Evolutionary conservation across 1,284 basidiomycete genomes (phyloP), one percentile per base, ranked within the genome.

Genomic region (Fomes fomentarius): DNA sequence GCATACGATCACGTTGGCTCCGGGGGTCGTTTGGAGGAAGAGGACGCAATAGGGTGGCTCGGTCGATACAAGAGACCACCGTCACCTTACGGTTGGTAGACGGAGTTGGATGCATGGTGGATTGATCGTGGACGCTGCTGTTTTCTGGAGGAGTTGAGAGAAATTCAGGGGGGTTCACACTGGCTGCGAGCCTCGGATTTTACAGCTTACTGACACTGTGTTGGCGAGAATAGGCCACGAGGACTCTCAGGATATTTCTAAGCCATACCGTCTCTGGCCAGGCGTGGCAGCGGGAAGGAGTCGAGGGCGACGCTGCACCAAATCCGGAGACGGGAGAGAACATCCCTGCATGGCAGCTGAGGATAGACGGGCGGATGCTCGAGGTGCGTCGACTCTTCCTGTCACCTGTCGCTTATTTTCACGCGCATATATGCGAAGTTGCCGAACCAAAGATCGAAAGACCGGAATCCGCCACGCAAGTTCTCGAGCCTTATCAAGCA

Each of bases 261-360:
- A 92, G 91, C 56, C 94, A 97, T 70, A 93, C 93, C 0, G 87
- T 91, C 0, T 92, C 91, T 26, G 87, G 91, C 44, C 96, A 98
- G 69, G 63, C 80, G 15, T 93, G 93, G 94, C 91, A 78, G 21
- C 76, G 72, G 9, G 60, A 58, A 9, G 54, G 52, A 0, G 14
- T 35, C 12, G 49, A 58, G 10, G 53, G 50, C 3, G 58, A 56
- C 2, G 69, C 71, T 0, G 54, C 67, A 24, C 69, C 75, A 17
- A 83, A 86, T 66, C 74, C 81, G 30, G 76, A 81, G 57, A 79
- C 78, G 1, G 83, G 92, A 9, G 86, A 91, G 63, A 90, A 91
- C 2, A 87, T 96, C 17, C 93, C 96, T 1, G 91, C 93, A 0
- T 98, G 94, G 94, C 84, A 88, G 35, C 76, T 98, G 53, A 89